These are phyloP conservation scores for Aspergillus sojae DNA, from an alignment of 2,329 filamentous ascomycete genomes.

Conservation along the genomic window DNA sequence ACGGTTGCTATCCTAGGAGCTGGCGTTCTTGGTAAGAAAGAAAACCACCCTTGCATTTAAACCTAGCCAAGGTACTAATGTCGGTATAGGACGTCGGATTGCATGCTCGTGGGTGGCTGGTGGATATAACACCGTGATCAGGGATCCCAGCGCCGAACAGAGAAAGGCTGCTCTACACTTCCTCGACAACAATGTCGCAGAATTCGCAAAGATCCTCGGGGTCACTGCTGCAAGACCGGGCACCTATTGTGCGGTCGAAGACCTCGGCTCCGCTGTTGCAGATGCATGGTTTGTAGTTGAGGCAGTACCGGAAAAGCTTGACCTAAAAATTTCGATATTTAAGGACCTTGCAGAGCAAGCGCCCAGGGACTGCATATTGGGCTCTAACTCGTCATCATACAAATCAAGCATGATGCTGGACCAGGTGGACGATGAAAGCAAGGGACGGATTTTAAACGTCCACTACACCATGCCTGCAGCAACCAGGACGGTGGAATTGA, in stretches of 20 bases:
- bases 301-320: conserved; percentile 54
- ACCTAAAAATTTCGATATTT: conserved; percentile 53
- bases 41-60: too few relatives aligned
- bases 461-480: conserved; percentile 56
- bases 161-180: conserved; percentile 34
- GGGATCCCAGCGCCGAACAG: conserved; percentile 36
- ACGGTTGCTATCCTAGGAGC: too few relatives aligned
- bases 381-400: conserved; percentile 57
- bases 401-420: conserved; percentile 54
- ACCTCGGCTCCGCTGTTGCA: conserved; percentile 44
- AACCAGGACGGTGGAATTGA: conserved; percentile 53
- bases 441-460: conserved; percentile 50
- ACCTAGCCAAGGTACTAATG: too few relatives aligned
- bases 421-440: conserved; percentile 43
- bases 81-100: not conserved
- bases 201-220: conserved; percentile 32
- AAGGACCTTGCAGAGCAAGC: conserved; percentile 48
- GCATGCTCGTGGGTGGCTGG: not conserved
- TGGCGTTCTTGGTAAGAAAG: too few relatives aligned
- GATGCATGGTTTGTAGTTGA: conserved; percentile 58
- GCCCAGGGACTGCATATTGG: conserved; percentile 53
- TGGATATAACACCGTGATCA: conserved; percentile 32
- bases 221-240: conserved; percentile 29
- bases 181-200: conserved; percentile 35
- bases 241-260: conserved; percentile 34